Percentiles rank a stretch among this genome's conserved stretches.
These are phyloP conservation scores for Boletus sp. DNA, from an alignment of 1,284 basidiomycete genomes.

Conservation along the genomic window DNA sequence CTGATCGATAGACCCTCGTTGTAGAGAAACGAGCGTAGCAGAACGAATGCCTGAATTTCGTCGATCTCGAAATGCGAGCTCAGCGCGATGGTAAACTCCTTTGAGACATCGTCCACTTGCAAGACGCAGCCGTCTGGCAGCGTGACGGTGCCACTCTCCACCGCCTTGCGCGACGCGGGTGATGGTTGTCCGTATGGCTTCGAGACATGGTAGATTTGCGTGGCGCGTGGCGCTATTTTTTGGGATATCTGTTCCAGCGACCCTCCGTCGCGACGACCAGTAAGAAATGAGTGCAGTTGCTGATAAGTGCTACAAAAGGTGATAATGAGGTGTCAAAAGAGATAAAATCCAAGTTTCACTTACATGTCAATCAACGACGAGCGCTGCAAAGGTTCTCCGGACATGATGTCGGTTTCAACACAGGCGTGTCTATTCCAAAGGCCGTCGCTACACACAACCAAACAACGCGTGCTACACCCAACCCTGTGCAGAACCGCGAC, in stretches of 20 bases:
- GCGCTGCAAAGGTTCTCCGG: conserved; percentile 48
- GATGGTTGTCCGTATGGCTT: conserved; percentile 71
- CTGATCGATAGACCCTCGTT: conserved; percentile 70
- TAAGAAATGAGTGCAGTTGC: conserved; percentile 63
- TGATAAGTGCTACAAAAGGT: conserved; percentile 57
- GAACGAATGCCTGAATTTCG: conserved; percentile 71
- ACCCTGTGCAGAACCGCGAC: conserved; percentile 68
- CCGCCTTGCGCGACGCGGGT: conserved; percentile 62
- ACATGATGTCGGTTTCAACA: no score
- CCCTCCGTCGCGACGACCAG: conserved; percentile 59
- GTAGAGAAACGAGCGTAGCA: conserved; percentile 78
- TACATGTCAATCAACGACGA: conserved; percentile 55
- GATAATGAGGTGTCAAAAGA: conserved; percentile 11
- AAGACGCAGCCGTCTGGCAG: conserved; percentile 65
- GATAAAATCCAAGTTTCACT: no score
- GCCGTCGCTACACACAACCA: conserved; percentile 31
- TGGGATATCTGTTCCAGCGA: conserved; percentile 58
- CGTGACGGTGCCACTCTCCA: conserved; percentile 67
- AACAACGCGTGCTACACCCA: conserved; percentile 49
- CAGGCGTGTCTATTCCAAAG: conserved; percentile 33
- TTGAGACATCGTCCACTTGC: conserved; percentile 66
- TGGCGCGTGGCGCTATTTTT: conserved; percentile 59
- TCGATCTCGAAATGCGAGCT: conserved; percentile 75
- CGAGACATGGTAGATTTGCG: conserved; percentile 57
- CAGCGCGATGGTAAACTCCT: conserved; percentile 69